Conservation (phyloP, 1,139 yeast genomes). For the Meyerozyma smithsonii region DNA sequence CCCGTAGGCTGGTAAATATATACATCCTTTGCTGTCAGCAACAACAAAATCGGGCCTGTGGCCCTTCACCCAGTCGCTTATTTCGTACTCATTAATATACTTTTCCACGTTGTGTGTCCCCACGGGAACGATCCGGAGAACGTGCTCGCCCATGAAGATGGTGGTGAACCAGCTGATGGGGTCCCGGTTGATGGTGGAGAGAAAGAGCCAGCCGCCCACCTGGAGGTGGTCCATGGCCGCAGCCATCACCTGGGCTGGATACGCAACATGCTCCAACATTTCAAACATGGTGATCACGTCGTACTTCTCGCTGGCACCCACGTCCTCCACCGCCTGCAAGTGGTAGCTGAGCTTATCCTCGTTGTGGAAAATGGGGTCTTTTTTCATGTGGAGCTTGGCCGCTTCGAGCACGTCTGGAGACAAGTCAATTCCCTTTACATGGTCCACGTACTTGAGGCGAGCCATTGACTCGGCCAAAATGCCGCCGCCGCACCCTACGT, state of each 20-base stretch:
- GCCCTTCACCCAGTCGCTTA: constrained; percentile 57
- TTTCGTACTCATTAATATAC: constrained; percentile 74
- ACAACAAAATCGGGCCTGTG: constrained; percentile 48
- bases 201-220: constrained; percentile 79
- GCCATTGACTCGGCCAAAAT: constrained; percentile 84
- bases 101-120: constrained; percentile 90
- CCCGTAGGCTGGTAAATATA: constrained; percentile 78
- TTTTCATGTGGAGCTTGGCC: constrained; percentile 61
- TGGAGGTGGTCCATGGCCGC: constrained; percentile 65
- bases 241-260: constrained; percentile 67
- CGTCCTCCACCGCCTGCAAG: constrained; percentile 56
- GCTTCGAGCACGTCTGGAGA: constrained; percentile 78
- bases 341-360: constrained; percentile 52
- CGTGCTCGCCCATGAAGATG: constrained; percentile 81
- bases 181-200: constrained; percentile 91
- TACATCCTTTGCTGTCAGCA: constrained; percentile 68
- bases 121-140: constrained; percentile 75
- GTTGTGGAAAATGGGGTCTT: constrained; percentile 55
- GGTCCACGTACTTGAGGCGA: constrained; percentile 56
- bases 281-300: constrained; percentile 91
- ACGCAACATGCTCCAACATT: constrained; percentile 88
- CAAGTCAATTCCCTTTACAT: constrained; percentile 80
- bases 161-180: constrained; percentile 90
- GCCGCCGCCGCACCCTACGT: constrained; percentile 98
- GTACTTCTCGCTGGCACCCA: constrained; percentile 42